Evolutionary conservation across 768 basidiomycete species (phyloP), one percentile per base, ranked within the genome.

Genomic region (Cystofilobasidium bisporidii): DNA sequence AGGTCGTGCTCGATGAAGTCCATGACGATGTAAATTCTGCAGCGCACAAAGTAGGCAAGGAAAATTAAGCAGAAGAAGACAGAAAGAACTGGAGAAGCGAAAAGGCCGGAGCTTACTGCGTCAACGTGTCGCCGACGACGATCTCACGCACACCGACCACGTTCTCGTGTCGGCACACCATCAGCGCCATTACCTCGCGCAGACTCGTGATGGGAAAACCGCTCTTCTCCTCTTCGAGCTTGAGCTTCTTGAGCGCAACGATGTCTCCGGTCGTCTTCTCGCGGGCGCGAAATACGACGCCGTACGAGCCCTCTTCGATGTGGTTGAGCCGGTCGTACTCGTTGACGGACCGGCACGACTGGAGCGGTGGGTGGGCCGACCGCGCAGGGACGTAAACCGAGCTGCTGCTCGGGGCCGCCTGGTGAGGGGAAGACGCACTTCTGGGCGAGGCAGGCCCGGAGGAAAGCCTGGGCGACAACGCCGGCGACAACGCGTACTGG

Each of bases 1-100:
- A 99, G 86, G 77, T 99, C 96, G 77, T 99, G 96, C 78, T 99
- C 96, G 75, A 99, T 94, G 75, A 99, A 99, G 77, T 96, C 92
- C 93, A 96, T 96, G 41, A 98, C 96, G 71, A 99, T 93, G 77
- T 93, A 99, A 53, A 98, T 91, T 80, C 96, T 97, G 53, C n/a
- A n/a, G 30, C 28, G 9, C 24, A 32, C 18, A 50, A n/a, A n/a
- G n/a, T n/a, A n/a, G n/a, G n/a, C n/a, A n/a, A n/a, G n/a, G n/a
- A n/a, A n/a, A n/a, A n/a, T n/a, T n/a, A n/a, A n/a, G n/a, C n/a
- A n/a, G n/a, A n/a, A n/a, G n/a, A n/a, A n/a, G n/a, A n/a, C n/a
- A n/a, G n/a, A n/a, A n/a, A n/a, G n/a, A n/a, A n/a, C n/a, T n/a
- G n/a, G n/a, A n/a, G n/a, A n/a, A n/a, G 62, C 40, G 18, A 48